Evolutionary conservation across 2,329 filamentous ascomycete genomes (phyloP), one percentile per base, ranked within the genome.

Genomic region (Verticillium nubilum): DNA sequence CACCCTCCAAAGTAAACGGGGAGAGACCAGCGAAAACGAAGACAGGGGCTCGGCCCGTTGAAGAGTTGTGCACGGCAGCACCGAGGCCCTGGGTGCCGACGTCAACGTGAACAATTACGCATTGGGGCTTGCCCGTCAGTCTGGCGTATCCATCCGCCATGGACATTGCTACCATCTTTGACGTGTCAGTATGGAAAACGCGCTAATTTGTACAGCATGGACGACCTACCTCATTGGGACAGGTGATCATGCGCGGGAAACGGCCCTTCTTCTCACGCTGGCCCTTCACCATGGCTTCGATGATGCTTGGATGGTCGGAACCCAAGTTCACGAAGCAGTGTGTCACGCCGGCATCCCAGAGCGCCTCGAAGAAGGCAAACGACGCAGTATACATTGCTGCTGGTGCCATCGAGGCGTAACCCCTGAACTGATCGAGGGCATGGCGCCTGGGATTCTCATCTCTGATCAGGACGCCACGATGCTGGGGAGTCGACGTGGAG

Each of bases 341-440:
- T 35, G 80, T 80, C 50, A 86, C 77, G 19, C 84, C 84, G 50
- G 83, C 83, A 71, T 91, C 88, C 86, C 87, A 91, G 55, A 93
- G 76, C 31, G 89, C 88, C 77, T 94, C 90, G 64, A 94, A 92
- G 73, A 94, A 92, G 71, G 90, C 90, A 67, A 87, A 90, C 0
- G 89, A 91, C 13, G 90, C 85, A 9, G 90, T 93, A 70, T 93
- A 89, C 77, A 80, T 80, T 23, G 72, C 72, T 61, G 23, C 52
- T 53, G 52, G 27, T 13, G 27, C 37, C 9, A 42, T n/a, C 10
- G 26, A 52, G 28, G 56, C 56, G n/a, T 57, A 57, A 6, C 26
- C 33, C 25, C 54, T 33, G 31, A 26, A 15, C 19, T 35, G 53
- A 5, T 55, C 27, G 25, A 55, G 23, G 13, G 23, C 29, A 19